Evolutionary conservation across 176 grass and related monocot genomes (phyloP), one percentile per base, ranked within the genome.

Genomic region (Eragrostis curvula): DNA sequence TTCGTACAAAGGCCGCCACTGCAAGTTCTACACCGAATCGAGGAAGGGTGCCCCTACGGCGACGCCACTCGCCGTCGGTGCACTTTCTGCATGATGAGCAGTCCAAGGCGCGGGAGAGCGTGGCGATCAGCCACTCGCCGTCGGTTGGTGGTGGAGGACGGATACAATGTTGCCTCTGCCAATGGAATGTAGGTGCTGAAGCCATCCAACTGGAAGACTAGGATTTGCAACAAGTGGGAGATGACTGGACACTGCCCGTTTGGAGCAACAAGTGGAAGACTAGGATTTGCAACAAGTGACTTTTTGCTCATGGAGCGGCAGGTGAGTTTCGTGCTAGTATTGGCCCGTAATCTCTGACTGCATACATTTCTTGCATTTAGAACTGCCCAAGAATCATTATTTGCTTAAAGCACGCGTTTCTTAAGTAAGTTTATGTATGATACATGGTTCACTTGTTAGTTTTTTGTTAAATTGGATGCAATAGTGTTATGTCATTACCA

Each of bases 181-280:
- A 28, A 78, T 4, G 60, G 49, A 1, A 87, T 17, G 3, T 36
- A 71, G 1, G 79, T 36, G 41, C 91, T 71, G 87, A 99, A 99
- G 63, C 97, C 97, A 8, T 99, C 97, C 5, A 96, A 99, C 79
- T 99, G 97, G 97, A 99, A 99, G 87, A 99, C 93, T 6, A 83
- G 97, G 80, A 96, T 96, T 52, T 99, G 93, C 63, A 99, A 99
- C 93, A 99, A 99, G 89, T 99, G 97, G 97, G 93, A 99, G 93
- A 99, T 94, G 93, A 99, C 97, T 74, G 93, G 97, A 6, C 96
- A 99, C 82, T 99, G 97, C 30, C 97, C 97, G 7, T 96, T 99
- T 12, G 97, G 97, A 36, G 4, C 32, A n/a, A n/a, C n/a, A n/a
- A n/a, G n/a, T n/a, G n/a, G n/a, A n/a, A n/a, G n/a, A n/a, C n/a